These are phyloP conservation scores for Dryas integrifolia DNA, from an alignment of 331 rosid species.

Conservation along the genomic window DNA sequence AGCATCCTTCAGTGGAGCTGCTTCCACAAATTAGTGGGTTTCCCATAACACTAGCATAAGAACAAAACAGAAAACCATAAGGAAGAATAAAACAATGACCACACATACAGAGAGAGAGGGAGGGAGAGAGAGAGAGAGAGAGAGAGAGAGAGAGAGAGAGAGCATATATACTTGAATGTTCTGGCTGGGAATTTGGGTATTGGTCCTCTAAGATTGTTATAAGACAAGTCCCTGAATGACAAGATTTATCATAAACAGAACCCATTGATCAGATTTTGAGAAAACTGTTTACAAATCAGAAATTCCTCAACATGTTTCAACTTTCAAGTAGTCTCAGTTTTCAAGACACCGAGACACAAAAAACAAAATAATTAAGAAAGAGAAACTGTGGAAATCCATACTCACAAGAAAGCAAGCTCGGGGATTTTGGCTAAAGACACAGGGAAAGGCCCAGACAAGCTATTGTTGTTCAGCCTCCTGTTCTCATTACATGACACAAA, in stretches of 20 bases:
- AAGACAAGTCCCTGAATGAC: constrained; percentile 89
- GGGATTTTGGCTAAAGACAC: constrained; percentile 64
- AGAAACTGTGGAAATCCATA: constrained; percentile 35
- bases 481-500: constrained; percentile 39
- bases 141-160: neutral
- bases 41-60: constrained; percentile 61
- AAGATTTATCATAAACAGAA: constrained; percentile 22
- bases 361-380: constrained; percentile 12
- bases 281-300: constrained; percentile 1
- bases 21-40: constrained; percentile 83
- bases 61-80: constrained; percentile 16
- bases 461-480: constrained; percentile 97
- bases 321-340: constrained; percentile 24
- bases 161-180: constrained; percentile 69
- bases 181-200: constrained; percentile 87
- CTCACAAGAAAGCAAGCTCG: constrained; percentile 98
- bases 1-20: constrained; percentile 67
- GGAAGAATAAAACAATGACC: constrained; percentile 14
- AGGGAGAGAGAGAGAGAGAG: constrained; percentile 7
- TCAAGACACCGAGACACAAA: constrained; percentile 31
- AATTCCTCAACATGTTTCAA: constrained; percentile 28
- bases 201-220: constrained; percentile 91
- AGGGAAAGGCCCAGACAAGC: constrained; percentile 84
- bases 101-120: constrained; percentile 8
- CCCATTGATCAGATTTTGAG: constrained; percentile 28